Conservation (phyloP, 192 early-diverging fungal species). For the Backusella parvicylindrica region DNA sequence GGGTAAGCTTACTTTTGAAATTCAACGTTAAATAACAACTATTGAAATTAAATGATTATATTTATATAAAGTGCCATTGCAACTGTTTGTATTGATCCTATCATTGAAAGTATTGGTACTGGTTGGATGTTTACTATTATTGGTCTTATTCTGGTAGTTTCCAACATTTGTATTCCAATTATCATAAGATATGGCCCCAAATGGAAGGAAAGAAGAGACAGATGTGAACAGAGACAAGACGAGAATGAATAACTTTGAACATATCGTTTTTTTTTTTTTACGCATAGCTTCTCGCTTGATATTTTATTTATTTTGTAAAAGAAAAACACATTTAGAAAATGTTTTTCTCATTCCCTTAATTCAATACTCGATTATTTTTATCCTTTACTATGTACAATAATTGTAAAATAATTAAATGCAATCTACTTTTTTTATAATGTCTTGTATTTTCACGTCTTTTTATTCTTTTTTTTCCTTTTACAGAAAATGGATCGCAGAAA, state of each 20-base stretch:
- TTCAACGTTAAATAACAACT: background rate
- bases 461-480: background rate
- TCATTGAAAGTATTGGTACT: slow-evolving; percentile 17
- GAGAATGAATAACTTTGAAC: background rate
- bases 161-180: slow-evolving; percentile 10
- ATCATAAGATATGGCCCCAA: slow-evolving; percentile 11
- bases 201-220: slow-evolving; percentile 14
- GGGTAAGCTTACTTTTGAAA: background rate
- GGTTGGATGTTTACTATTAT: slow-evolving; percentile 31
- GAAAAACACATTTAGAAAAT: background rate
- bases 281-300: background rate
- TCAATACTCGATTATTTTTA: background rate
- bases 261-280: background rate
- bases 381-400: too few relatives aligned
- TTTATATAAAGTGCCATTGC: slow-evolving; percentile 15
- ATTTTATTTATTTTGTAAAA: background rate
- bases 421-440: background rate
- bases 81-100: slow-evolving; percentile 23
- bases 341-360: background rate
- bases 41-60: background rate
- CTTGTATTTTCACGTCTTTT: background rate
- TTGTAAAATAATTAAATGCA: background rate
- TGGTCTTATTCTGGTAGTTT: slow-evolving; percentile 8
- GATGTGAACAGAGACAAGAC: background rate
- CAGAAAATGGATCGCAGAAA: background rate